These are phyloP conservation scores for Ampelocalamus luodianensis DNA, from an alignment of 176 grass and related monocot species.

Conservation along the genomic window DNA sequence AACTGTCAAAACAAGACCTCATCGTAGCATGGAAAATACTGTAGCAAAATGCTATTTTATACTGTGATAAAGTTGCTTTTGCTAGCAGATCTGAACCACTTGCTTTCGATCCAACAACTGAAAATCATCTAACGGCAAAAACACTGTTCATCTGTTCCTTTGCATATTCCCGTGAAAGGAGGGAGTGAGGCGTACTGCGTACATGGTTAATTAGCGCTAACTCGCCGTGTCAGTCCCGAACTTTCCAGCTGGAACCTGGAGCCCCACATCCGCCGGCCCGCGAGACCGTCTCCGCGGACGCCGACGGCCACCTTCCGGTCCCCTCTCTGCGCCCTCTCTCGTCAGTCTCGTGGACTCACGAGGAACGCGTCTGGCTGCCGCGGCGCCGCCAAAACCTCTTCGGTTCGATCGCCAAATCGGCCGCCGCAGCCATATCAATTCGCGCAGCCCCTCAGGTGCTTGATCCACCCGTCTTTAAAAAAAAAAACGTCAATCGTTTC, in stretches of 20 bases:
- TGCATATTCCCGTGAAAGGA: too few relatives aligned
- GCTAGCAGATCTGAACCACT: too few relatives aligned
- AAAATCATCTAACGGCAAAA: too few relatives aligned
- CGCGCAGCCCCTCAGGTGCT: constrained; percentile 28
- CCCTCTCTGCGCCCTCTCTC: neutral
- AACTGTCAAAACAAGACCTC: too few relatives aligned
- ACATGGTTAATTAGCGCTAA: neutral
- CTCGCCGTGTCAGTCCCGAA: neutral
- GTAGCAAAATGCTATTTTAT: too few relatives aligned
- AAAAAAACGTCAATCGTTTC: neutral
- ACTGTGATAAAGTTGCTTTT: too few relatives aligned
- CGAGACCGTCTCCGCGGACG: neutral
- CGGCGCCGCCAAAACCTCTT: neutral
- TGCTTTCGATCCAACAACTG: too few relatives aligned
- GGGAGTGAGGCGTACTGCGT: too few relatives aligned
- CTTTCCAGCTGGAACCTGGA: neutral
- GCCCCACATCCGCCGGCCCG: neutral
- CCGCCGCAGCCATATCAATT: neutral
- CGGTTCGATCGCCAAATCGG: neutral
- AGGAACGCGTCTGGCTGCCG: neutral
- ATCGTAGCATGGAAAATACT: too few relatives aligned
- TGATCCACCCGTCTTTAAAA: neutral
- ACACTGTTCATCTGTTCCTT: too few relatives aligned
- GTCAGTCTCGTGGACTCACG: neutral
- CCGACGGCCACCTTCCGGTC: neutral